These are phyloP conservation scores for Xylaria digitata DNA, from an alignment of 2,329 filamentous ascomycete species.

Conservation along the genomic window DNA sequence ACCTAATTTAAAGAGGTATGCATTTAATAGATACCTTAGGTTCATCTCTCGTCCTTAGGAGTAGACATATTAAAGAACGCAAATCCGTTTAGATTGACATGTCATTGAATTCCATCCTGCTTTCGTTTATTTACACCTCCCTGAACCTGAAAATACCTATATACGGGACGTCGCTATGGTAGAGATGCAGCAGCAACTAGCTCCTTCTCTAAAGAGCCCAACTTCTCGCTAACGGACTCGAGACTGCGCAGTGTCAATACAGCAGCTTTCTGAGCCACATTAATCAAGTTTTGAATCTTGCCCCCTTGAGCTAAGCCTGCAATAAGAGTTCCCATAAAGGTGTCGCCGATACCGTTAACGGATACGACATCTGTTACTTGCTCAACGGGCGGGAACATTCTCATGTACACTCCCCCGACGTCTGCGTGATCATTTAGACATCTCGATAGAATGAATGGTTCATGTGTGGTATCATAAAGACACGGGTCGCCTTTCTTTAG, in stretches of 20 bases:
- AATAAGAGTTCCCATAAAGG: conserved; percentile 86
- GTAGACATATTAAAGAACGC: no score
- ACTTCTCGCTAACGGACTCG: conserved; percentile 74
- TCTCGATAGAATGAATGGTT: conserved; percentile 78
- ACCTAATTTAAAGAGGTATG: not conserved
- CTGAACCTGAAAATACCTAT: no score
- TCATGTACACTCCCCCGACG: conserved; percentile 85
- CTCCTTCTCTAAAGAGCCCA: conserved; percentile 60
- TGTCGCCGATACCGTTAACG: conserved; percentile 95
- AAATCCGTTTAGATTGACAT: no score
- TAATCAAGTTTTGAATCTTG: conserved; percentile 71
- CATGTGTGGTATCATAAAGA: conserved; percentile 69
- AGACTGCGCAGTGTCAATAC: conserved; percentile 79
- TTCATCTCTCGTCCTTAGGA: not conserved
- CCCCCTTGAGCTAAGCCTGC: conserved; percentile 76
- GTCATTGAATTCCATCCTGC: no score
- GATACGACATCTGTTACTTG: conserved; percentile 79
- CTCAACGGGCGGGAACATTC: conserved; percentile 74
- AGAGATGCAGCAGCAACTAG: conserved; percentile 46
- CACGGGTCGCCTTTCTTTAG: conserved; percentile 75
- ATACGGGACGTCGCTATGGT: not conserved
- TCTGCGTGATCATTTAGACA: conserved; percentile 62
- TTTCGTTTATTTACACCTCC: no score
- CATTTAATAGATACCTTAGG: not conserved
- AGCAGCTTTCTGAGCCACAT: conserved; percentile 83